Evolutionary conservation across 345 rosid genomes (phyloP), one percentile per base, ranked within the genome.

Genomic region (Pistacia vera): DNA sequence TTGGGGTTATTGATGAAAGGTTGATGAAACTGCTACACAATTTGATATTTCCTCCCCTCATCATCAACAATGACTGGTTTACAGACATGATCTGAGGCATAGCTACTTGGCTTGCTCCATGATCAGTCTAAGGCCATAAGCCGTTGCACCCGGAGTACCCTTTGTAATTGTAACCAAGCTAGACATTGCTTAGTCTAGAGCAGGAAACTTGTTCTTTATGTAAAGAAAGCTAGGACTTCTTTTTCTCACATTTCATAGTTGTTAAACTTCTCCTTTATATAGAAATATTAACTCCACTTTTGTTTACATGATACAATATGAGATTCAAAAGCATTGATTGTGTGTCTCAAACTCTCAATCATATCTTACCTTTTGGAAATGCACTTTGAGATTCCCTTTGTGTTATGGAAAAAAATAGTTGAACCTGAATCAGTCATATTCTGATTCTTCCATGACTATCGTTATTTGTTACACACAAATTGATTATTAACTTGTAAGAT

Each of bases 1-100:
- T 12, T 64, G 81, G 68, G 36, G 20, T 70, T 85, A 12, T 63
- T 28, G 38, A 61, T 46, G 11, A 44, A 13, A 20, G 83, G 81
- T 28, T 68, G 28, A 63, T 20, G 75, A 22, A 69, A 56, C 36
- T 38, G 71, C 51, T 76, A 76, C 52, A 73, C 59, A 49, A 78
- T 46, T 3, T 86, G 84, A 72, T 75, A 83, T 77, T 80, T 84
- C 83, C 79, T 81, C 46, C 86, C 87, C 8, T 82, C 82, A 38
- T 82, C 81, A 68, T 84, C 89, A 12, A 82, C 2, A 65, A 77
- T 70, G 56, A 80, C 82, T 16, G 91, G 87, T 71, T 66, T 71
- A 68, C 75, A 71, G 20, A 77, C 78, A n/a, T 80, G 88, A 77
- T 81, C 88, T 1, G 88, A 46, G 18, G 61, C 56, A 20, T 79